A percentile compares a stretch with the other conserved stretches of the same genome.
Conservation (phyloP, 331 rosid species). For the Rhamnella rubrinervis region DNA sequence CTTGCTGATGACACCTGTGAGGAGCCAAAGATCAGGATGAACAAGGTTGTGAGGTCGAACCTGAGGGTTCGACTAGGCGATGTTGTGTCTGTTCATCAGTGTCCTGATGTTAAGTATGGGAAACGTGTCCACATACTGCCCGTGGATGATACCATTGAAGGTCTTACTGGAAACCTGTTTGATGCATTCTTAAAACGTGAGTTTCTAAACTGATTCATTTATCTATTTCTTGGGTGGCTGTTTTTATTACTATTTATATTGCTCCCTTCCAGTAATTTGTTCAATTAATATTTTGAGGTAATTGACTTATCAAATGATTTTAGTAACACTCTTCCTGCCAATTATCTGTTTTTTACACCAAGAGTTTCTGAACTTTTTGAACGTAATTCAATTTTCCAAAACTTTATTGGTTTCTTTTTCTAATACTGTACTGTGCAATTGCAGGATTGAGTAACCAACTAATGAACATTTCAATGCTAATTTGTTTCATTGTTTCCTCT, state of each 20-base stretch:
- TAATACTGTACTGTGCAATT: too few species aligned
- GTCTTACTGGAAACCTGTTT: slow-evolving; percentile 68
- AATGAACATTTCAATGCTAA: too few species aligned
- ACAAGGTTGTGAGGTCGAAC: slow-evolving; percentile 69
- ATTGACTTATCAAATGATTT: too few species aligned
- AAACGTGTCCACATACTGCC: slow-evolving; percentile 71
- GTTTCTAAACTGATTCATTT: slow-evolving; percentile 14
- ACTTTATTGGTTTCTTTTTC: too few species aligned
- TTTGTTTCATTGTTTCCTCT: too few species aligned
- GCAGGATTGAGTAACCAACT: too few species aligned
- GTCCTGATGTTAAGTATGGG: slow-evolving; percentile 72
- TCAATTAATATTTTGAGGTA: too few species aligned
- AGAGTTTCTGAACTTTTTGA: too few species aligned
- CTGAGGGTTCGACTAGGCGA: slow-evolving; percentile 78
- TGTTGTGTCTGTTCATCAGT: slow-evolving; percentile 75
- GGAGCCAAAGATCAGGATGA: slow-evolving; percentile 65
- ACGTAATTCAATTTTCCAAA: too few species aligned
- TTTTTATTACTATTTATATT: not conserved
- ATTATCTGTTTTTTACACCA: too few species aligned
- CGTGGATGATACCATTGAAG: slow-evolving; percentile 69
- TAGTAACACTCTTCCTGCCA: too few species aligned
- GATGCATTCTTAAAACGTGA: slow-evolving; percentile 75
- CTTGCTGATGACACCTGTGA: slow-evolving; percentile 67
- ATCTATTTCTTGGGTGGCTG: not conserved
- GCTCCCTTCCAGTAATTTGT: not conserved